A percentile compares a stretch with the other conserved stretches of the same genome.
Conservation (phyloP, 441 rosid genomes). For the Biscutella auriculata region DNA sequence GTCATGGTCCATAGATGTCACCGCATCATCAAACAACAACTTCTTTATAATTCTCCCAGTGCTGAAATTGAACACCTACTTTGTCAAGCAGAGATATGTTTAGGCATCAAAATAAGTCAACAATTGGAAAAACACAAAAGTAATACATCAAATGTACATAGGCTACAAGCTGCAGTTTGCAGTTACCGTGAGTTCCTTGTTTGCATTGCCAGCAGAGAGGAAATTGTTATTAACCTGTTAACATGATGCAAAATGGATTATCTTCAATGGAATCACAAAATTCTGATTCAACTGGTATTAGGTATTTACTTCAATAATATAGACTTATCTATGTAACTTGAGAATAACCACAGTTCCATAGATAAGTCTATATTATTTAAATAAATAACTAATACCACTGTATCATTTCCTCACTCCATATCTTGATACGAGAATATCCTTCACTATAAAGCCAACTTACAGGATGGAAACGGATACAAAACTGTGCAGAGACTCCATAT, state of each 20-base stretch:
- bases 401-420: too few relatives aligned
- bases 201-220: slow-evolving; percentile 81
- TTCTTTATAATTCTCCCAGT: slow-evolving; percentile 76
- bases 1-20: slow-evolving; percentile 92
- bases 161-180: slow-evolving; percentile 22
- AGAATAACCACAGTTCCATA: too few relatives aligned
- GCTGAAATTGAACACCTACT: slow-evolving; percentile 87
- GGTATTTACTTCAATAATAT: too few relatives aligned
- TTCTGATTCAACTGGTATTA: too few relatives aligned
- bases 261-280: neutral
- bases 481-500: slow-evolving; percentile 77
- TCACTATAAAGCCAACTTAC: slow-evolving; percentile 29
- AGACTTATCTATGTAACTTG: too few relatives aligned
- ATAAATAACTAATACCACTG: too few relatives aligned
- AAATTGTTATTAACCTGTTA: slow-evolving; percentile 91
- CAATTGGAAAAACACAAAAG: neutral
- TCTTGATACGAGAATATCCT: too few relatives aligned
- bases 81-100: slow-evolving; percentile 16
- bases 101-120: slow-evolving; percentile 10
- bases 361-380: too few relatives aligned
- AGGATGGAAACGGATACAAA: slow-evolving; percentile 90
- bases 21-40: slow-evolving; percentile 39
- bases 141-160: neutral
- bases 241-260: slow-evolving; percentile 17
- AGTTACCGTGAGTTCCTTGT: slow-evolving; percentile 79